Evolutionary conservation across 208 protist genomes (phyloP), one percentile per base, ranked within the genome.

Genomic region (Leishmania turanica): DNA sequence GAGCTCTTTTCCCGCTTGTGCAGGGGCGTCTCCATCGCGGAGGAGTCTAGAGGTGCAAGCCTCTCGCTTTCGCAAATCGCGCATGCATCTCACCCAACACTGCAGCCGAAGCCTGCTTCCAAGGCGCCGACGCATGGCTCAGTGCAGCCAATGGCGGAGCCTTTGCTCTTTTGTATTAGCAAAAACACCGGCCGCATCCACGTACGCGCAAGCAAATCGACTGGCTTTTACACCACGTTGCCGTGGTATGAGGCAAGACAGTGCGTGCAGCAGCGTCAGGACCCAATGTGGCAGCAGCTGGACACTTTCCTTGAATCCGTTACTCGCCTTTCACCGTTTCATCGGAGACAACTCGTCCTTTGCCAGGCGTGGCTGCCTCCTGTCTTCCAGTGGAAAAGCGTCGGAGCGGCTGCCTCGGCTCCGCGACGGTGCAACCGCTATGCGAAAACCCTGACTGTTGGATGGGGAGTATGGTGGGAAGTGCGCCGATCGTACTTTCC

Each of bases 101-200:
- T 34, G 66, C 65, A 47, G 11, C 37, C 34, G 27, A 45, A 21
- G 11, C 34, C 37, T 21, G 64, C 13, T 5, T 27, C n/a, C 40
- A 7, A 56, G 3, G 21, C 24, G 4, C 17, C 11, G 27, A 42
- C n/a, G 40, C 40, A 56, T 42, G 53, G 24, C 60, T 42, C 17
- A 15, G 62, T 73, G 21, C 66, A 62, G 42, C 73, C 80, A 51
- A 53, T 47, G 9, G 60, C 45, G 47, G 77, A 81, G 27, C 49
- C 56, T 24, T 74, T 90, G 13, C 76, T 89, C 13, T 93, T 93
- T 69, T 72, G 82, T 56, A 72, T 97, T 40, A 97, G 93, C 79
- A 77, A 71, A 58, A 91, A 93, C 83, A 97, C 91, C 1, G 86
- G 85, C 2, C 85, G 93, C 58, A 91, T 97, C 88, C 91, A 97